These are phyloP conservation scores for Erodium texanum DNA, from an alignment of 441 rosid species.

Conservation along the genomic window DNA sequence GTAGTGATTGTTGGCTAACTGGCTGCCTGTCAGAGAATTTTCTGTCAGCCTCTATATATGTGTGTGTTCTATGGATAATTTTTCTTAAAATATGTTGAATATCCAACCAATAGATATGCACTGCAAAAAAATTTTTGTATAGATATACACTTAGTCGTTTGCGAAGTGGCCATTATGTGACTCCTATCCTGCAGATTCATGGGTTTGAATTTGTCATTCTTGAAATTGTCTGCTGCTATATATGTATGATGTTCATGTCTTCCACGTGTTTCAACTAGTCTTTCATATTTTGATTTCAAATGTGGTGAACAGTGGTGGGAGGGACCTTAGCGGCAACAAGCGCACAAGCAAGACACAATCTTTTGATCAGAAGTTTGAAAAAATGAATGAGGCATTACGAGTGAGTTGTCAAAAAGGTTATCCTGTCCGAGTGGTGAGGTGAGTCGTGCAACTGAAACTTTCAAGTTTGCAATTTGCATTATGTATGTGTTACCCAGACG, in stretches of 20 bases:
- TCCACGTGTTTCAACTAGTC: background rate
- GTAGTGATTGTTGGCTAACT: background rate
- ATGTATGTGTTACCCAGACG: background rate
- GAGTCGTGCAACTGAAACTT: constrained; percentile 6
- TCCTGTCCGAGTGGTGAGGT: constrained; percentile 84
- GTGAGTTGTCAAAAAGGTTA: constrained; percentile 66
- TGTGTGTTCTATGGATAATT: background rate
- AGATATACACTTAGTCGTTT: background rate
- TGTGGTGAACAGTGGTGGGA: constrained; percentile 48
- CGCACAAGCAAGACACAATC: constrained; percentile 66
- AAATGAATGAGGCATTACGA: constrained; percentile 51
- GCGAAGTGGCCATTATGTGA: background rate
- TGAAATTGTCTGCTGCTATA: background rate
- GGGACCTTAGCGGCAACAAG: constrained; percentile 53
- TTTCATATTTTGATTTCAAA: background rate
- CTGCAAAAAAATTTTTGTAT: background rate
- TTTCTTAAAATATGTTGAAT: background rate
- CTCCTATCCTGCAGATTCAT: background rate
- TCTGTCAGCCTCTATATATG: background rate
- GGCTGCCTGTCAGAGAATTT: background rate
- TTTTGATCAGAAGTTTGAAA: constrained; percentile 57
- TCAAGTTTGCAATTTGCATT: background rate
- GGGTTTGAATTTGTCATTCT: background rate
- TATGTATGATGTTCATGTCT: background rate
- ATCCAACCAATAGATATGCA: background rate